Conservation (phyloP, 306 rosid genomes). For the Glycyrrhiza uralensis region DNA sequence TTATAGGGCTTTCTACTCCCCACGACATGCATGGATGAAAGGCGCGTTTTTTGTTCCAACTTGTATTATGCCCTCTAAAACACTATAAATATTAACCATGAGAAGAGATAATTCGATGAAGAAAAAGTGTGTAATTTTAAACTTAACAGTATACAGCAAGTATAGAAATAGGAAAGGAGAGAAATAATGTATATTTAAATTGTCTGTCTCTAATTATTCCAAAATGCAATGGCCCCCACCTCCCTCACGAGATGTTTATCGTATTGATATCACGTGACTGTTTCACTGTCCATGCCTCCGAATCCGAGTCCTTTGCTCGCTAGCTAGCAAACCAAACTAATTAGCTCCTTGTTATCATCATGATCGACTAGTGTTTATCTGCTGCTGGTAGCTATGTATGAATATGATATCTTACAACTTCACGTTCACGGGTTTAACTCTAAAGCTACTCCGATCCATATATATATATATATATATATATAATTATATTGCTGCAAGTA, state of each 20-base stretch:
- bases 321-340: too few species aligned
- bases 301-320: too few species aligned
- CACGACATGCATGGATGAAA: not conserved
- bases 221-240: slow-evolving; percentile 40
- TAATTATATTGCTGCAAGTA: too few species aligned
- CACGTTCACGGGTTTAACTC: too few species aligned
- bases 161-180: not conserved
- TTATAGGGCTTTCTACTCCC: not conserved
- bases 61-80: not conserved
- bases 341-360: too few species aligned
- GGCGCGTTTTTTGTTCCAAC: not conserved
- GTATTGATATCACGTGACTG: slow-evolving; percentile 13
- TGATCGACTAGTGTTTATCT: not conserved
- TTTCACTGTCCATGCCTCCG: slow-evolving; percentile 24
- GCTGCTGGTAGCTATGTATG: too few species aligned
- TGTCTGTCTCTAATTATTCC: slow-evolving; percentile 41
- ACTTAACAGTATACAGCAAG: not conserved
- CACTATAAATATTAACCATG: not conserved
- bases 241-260: slow-evolving; percentile 34
- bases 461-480: too few species aligned
- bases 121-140: not conserved
- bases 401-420: slow-evolving; percentile 22
- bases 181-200: slow-evolving; percentile 17
- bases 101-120: not conserved
- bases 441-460: too few species aligned